Conservation (phyloP, 2,329 filamentous ascomycete genomes). For the Fusarium tanahbumbuense region DNA sequence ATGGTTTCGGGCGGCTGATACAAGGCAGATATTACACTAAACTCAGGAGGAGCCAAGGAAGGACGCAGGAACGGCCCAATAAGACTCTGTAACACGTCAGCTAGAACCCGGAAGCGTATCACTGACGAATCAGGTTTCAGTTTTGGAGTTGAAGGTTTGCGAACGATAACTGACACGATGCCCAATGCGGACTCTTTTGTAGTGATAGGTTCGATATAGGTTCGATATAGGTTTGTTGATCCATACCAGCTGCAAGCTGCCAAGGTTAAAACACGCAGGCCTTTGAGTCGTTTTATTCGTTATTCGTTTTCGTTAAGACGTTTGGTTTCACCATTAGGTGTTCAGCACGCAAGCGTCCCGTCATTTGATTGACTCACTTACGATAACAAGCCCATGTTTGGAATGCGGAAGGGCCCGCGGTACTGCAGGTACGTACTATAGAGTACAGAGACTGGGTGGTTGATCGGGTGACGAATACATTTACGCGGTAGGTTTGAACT, state of each 20-base stretch:
- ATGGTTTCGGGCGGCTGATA: neutral
- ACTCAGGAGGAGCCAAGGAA: neutral
- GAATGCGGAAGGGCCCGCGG: slow-evolving; percentile 16
- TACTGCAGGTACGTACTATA: slow-evolving; percentile 8
- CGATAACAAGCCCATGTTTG: neutral
- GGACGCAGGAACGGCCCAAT: neutral
- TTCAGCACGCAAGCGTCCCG: neutral
- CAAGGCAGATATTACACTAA: neutral
- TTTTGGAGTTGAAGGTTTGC: neutral
- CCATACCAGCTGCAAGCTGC: slow-evolving; percentile 16
- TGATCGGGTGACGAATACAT: slow-evolving; percentile 8
- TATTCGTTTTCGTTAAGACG: slow-evolving; percentile 8
- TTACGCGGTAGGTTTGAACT: neutral
- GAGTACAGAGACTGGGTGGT: neutral
- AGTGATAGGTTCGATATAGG: neutral
- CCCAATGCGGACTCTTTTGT: slow-evolving; percentile 15
- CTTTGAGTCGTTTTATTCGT: slow-evolving; percentile 8
- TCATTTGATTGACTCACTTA: neutral
- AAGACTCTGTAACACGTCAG: slow-evolving; percentile 7
- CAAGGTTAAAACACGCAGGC: slow-evolving; percentile 4
- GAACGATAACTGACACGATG: slow-evolving; percentile 6
- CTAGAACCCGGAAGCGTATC: slow-evolving; percentile 15
- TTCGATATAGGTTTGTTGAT: slow-evolving; percentile 6
- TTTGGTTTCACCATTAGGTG: slow-evolving; percentile 1
- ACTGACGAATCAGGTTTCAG: neutral